Base-by-base conservation (phyloP, 2,329 filamentous ascomycete species). In the Bipolaris gigantea region DNA sequence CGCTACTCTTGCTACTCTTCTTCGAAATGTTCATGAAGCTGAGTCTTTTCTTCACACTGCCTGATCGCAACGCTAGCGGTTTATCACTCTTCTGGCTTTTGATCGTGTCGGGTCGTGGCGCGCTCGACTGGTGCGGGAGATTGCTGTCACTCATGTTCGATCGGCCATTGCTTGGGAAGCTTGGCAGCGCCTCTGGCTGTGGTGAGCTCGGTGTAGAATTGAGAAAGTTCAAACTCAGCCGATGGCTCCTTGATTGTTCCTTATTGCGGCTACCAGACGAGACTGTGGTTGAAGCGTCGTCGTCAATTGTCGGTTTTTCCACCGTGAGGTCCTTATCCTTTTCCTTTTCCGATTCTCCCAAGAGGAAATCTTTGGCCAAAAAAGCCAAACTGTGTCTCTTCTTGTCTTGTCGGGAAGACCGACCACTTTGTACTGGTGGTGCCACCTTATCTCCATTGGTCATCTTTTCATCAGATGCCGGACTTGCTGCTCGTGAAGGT, bases 21-120 rank as follows among this genome's bases (percentile, higher is more conserved):
- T 86, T 87, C 27, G 88, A 87, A 46, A 92, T 80, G 71, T 88
- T 89, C 67, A 95, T 79, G 65, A 92, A 79, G 71, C 89, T 94
- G 61, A 95, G 80, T 67, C 91, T 79, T 77, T 91, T 93, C 75
- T 87, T 85, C 61, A 95, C 83, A 53, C 86, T 84, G 48, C 65
- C 66, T 30, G 62, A 71, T 13, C 83, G 83, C 48, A 59, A 53
- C 23, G 81, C 80, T 51, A 74, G 71, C 34, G 77, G 67, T 4
- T 76, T 73, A 25, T 72, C 68, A 45, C 73, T 77, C 39, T 81
- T 73, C 36, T 71, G 67, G 34, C 74, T 79, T 55, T 69, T 72
- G 46, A 67, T 59, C 1, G 69, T 74, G 16, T 66, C 63, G 1
- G 70, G 69, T 11, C 68, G 56, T 11, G 56, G 61, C 2, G 55